phyloP scores from a whole-genome alignment of 1,284 basidiomycete genomes.

The Moesziomyces sp. region DNA sequence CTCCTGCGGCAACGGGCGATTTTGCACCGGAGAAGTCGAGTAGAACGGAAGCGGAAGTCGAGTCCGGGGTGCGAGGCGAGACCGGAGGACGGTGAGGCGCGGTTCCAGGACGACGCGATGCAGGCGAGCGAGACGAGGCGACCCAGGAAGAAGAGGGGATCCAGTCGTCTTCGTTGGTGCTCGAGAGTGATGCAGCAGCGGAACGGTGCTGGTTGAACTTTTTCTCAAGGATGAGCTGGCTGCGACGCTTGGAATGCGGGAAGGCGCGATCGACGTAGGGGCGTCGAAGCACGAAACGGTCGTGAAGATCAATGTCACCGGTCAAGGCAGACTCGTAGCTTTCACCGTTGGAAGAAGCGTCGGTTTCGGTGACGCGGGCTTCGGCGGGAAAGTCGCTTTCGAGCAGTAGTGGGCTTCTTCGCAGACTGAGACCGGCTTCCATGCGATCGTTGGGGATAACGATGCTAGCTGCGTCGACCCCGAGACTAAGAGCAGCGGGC shows the following conservation, averaged over 20 bases:
- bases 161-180: not conserved
- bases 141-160: not conserved
- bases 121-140: slow-evolving; percentile 3
- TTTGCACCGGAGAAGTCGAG: slow-evolving; percentile 6
- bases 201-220: slow-evolving; percentile 36
- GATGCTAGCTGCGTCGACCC: slow-evolving; percentile 14
- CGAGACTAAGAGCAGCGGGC: slow-evolving; percentile 5
- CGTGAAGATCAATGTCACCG: slow-evolving; percentile 28
- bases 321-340: slow-evolving; percentile 21
- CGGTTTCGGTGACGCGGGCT: slow-evolving; percentile 3
- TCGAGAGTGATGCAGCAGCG: not conserved
- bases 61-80: slow-evolving; percentile 20
- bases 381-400: slow-evolving; percentile 12
- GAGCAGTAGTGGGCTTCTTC: slow-evolving; percentile 26
- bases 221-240: slow-evolving; percentile 50
- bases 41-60: slow-evolving; percentile 6
- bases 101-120: slow-evolving; percentile 25
- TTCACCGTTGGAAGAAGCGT: slow-evolving; percentile 2
- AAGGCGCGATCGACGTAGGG: slow-evolving; percentile 33
- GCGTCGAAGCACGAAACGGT: slow-evolving; percentile 23
- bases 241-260: slow-evolving; percentile 28
- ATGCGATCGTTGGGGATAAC: slow-evolving; percentile 44
- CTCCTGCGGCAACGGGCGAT: slow-evolving; percentile 3
- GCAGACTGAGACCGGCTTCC: slow-evolving; percentile 45
- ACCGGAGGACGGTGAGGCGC: slow-evolving; percentile 16